Percentiles rank a stretch among this genome's conserved stretches.
These are phyloP conservation scores for Neurospora sp. DNA, from an alignment of 495 filamentous ascomycete genomes.

Conservation along the genomic window DNA sequence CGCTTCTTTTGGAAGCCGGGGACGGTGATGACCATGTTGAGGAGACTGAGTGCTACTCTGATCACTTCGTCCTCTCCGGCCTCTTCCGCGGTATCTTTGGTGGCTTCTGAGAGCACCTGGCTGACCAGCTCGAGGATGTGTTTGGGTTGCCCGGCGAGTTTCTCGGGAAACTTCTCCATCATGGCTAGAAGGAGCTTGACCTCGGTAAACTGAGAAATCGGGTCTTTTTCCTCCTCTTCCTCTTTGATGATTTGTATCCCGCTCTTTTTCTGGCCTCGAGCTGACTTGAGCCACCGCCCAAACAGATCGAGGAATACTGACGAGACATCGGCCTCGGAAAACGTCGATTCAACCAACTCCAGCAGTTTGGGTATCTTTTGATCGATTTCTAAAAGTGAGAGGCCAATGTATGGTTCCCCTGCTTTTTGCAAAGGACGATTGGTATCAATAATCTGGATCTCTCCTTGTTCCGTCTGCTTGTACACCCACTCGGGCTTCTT, in stretches of 20 bases:
- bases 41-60: conserved; percentile 52
- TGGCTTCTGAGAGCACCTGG: conserved; percentile 39
- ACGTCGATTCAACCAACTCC: conserved; percentile 41
- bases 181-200: conserved; percentile 58
- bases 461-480: conserved; percentile 12
- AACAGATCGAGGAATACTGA: conserved; percentile 55
- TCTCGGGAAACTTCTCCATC: conserved; percentile 55
- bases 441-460: conserved; percentile 21
- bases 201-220: conserved; percentile 39
- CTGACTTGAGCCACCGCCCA: conserved; percentile 47
- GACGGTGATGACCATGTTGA: conserved; percentile 57
- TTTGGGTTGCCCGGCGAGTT: conserved; percentile 52
- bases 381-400: conserved; percentile 31
- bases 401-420: neutral
- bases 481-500: conserved; percentile 30
- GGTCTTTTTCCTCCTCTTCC: conserved; percentile 31
- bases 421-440: conserved; percentile 1
- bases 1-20: conserved; percentile 47
- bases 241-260: conserved; percentile 20
- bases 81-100: conserved; percentile 1
- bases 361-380: conserved; percentile 43
- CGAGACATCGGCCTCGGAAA: conserved; percentile 47
- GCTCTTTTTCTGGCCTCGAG: conserved; percentile 2
- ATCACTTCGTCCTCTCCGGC: conserved; percentile 40
- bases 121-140: conserved; percentile 54